Percentiles rank a stretch among this genome's conserved stretches.
These are phyloP conservation scores for Suillus clintonianus DNA, from an alignment of 768 basidiomycete species.

Conservation along the genomic window DNA sequence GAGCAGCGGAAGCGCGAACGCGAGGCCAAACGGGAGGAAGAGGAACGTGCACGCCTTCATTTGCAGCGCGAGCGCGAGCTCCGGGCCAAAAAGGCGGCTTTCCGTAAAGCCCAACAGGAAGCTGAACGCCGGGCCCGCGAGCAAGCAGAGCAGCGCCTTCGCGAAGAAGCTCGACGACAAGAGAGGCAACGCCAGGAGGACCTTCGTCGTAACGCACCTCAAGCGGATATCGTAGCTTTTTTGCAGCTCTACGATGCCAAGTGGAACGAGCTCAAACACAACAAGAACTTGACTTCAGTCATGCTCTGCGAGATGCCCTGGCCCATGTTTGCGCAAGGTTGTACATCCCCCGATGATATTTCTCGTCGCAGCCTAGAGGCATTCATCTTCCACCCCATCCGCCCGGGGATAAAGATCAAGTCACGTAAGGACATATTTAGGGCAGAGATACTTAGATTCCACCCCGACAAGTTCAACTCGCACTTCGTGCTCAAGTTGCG, in stretches of 20 bases:
- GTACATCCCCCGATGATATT: conserved; percentile 30
- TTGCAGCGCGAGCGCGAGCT: conserved; percentile 22
- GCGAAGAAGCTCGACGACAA: conserved; percentile 5
- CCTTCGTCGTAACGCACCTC: conserved; percentile 7
- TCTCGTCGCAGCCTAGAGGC: conserved; percentile 32
- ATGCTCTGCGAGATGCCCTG: conserved; percentile 43
- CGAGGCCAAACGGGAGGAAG: conserved; percentile 14
- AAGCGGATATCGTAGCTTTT: conserved; percentile 8
- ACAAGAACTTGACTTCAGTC: conserved; percentile 17
- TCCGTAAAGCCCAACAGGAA: conserved; percentile 12
- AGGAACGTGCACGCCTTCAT: conserved; percentile 17
- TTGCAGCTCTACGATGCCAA: conserved; percentile 35
- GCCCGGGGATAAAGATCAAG: conserved; percentile 31
- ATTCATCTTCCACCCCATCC: conserved; percentile 43
- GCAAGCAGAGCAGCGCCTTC: conserved; percentile 13
- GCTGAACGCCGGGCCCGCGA: conserved; percentile 22
- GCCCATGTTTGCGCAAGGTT: conserved; percentile 37
- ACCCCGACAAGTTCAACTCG: conserved; percentile 54
- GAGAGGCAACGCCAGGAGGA: conserved; percentile 14
- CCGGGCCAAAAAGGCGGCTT: conserved; percentile 14
- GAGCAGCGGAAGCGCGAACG: conserved; percentile 23
- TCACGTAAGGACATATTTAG: conserved; percentile 37
- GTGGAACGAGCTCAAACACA: conserved; percentile 37
- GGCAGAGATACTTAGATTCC: conserved; percentile 52
- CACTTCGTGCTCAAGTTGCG: conserved; percentile 38